Conservation (phyloP, 495 filamentous ascomycete genomes). For the Aspergillus baeticus region DNA sequence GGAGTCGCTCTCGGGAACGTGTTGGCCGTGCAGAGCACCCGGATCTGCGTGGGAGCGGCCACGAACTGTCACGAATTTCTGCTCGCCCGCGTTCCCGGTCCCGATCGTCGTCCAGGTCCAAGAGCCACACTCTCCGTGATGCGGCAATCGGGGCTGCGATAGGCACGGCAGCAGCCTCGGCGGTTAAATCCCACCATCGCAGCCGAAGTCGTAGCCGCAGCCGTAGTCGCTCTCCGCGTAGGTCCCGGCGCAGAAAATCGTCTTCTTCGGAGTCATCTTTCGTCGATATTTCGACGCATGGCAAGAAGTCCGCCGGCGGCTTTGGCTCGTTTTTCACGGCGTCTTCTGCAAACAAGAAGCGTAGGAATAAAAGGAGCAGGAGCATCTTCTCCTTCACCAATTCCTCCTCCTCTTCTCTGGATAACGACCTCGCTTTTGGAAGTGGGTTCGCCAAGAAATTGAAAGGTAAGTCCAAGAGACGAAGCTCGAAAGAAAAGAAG, state of each 20-base stretch:
- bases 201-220: slow-evolving; percentile 30
- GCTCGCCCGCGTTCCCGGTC: slow-evolving; percentile 43
- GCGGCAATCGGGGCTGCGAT: slow-evolving; percentile 47
- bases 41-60: slow-evolving; percentile 5
- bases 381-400: slow-evolving; percentile 63
- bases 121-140: slow-evolving; percentile 38
- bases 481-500: slow-evolving; percentile 29
- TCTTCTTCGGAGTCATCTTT: slow-evolving; percentile 38
- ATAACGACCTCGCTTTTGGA: slow-evolving; percentile 53
- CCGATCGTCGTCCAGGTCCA: slow-evolving; percentile 31
- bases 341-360: slow-evolving; percentile 46
- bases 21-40: slow-evolving; percentile 23
- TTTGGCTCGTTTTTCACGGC: slow-evolving; percentile 50
- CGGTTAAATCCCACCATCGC: slow-evolving; percentile 28
- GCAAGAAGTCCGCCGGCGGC: slow-evolving; percentile 25
- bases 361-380: slow-evolving; percentile 37
- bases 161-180: slow-evolving; percentile 39
- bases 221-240: slow-evolving; percentile 33
- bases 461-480: slow-evolving; percentile 30
- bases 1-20: slow-evolving; percentile 34
- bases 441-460: slow-evolving; percentile 34
- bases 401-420: slow-evolving; percentile 59
- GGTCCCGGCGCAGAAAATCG: slow-evolving; percentile 28
- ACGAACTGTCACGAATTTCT: slow-evolving; percentile 14
- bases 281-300: slow-evolving; percentile 30